These are phyloP conservation scores for Deinandra increscens DNA, from an alignment of 129 eudicot species.

Conservation along the genomic window DNA sequence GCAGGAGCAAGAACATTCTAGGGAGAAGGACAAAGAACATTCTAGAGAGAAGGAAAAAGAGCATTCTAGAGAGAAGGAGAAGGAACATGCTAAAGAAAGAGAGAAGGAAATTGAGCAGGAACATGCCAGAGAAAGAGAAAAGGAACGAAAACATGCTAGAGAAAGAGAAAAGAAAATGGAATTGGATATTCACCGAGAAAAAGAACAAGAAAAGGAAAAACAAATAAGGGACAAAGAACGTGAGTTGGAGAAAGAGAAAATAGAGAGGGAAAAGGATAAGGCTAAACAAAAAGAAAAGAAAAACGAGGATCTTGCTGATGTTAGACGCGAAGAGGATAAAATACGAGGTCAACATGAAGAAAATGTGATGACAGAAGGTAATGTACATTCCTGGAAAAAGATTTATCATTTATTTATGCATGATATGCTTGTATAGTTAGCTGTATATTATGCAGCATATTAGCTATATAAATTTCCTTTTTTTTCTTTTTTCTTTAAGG, in stretches of 20 bases:
- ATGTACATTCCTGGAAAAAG: background rate
- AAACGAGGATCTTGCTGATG: constrained; percentile 43
- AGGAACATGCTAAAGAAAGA: constrained; percentile 37
- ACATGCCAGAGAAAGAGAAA: constrained; percentile 39
- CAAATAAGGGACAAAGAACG: constrained; percentile 49
- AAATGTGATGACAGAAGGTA: constrained; percentile 53
- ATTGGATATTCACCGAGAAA: constrained; percentile 35
- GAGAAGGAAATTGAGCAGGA: constrained; percentile 36
- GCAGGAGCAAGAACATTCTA: constrained; percentile 46
- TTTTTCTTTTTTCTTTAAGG: background rate
- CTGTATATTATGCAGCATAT: background rate
- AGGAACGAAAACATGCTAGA: constrained; percentile 30
- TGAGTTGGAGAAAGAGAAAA: constrained; percentile 46
- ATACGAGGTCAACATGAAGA: constrained; percentile 41
- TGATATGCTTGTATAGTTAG: constrained; percentile 1
- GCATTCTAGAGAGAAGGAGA: constrained; percentile 33
- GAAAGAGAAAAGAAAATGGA: constrained; percentile 44
- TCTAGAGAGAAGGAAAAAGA: constrained; percentile 14
- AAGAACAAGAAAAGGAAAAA: constrained; percentile 56
- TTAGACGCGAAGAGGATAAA: constrained; percentile 48
- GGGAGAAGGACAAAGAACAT: constrained; percentile 44
- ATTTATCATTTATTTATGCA: background rate
- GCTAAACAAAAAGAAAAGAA: constrained; percentile 73
- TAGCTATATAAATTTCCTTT: background rate
- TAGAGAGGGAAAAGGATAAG: constrained; percentile 36